phyloP scores from a whole-genome alignment of 1,284 basidiomycete species.

The Malassezia vespertilionis region DNA sequence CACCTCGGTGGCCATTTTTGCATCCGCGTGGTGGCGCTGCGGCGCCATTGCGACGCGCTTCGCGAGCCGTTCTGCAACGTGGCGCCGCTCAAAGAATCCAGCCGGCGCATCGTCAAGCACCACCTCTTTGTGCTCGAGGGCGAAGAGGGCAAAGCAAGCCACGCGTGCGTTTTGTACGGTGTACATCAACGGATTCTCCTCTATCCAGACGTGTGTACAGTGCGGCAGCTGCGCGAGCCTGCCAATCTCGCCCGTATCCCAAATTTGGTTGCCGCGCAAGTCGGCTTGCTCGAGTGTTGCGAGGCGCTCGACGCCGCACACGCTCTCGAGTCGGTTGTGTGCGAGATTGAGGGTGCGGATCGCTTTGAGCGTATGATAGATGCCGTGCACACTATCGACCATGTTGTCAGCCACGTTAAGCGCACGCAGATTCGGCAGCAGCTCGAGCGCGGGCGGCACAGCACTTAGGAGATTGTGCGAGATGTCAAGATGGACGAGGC shows the following conservation, averaged over 20 bases:
- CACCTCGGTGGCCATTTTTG: slow-evolving; percentile 3
- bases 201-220: slow-evolving; percentile 50
- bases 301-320: slow-evolving; percentile 83
- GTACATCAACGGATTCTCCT: slow-evolving; percentile 29
- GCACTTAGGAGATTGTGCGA: slow-evolving; percentile 49
- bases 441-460: slow-evolving; percentile 60
- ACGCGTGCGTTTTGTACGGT: slow-evolving; percentile 56
- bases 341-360: slow-evolving; percentile 36
- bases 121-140: slow-evolving; percentile 59
- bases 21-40: not conserved
- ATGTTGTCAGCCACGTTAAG: slow-evolving; percentile 89
- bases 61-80: slow-evolving; percentile 36
- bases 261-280: slow-evolving; percentile 67
- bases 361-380: slow-evolving; percentile 25
- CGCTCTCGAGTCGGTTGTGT: slow-evolving; percentile 73
- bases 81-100: slow-evolving; percentile 65
- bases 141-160: slow-evolving; percentile 69
- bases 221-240: slow-evolving; percentile 65
- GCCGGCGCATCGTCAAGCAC: slow-evolving; percentile 62
- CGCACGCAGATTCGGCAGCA: slow-evolving; percentile 65
- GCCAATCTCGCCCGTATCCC: slow-evolving; percentile 74
- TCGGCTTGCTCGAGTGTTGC: slow-evolving; percentile 72
- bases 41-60: not conserved
- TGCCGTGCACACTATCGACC: slow-evolving; percentile 85
- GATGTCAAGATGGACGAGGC: slow-evolving; percentile 47